A percentile compares a stretch with the other conserved stretches of the same genome.
These are phyloP conservation scores for Chaetomium sp. DNA, from an alignment of 2,329 filamentous ascomycete species.

Conservation along the genomic window DNA sequence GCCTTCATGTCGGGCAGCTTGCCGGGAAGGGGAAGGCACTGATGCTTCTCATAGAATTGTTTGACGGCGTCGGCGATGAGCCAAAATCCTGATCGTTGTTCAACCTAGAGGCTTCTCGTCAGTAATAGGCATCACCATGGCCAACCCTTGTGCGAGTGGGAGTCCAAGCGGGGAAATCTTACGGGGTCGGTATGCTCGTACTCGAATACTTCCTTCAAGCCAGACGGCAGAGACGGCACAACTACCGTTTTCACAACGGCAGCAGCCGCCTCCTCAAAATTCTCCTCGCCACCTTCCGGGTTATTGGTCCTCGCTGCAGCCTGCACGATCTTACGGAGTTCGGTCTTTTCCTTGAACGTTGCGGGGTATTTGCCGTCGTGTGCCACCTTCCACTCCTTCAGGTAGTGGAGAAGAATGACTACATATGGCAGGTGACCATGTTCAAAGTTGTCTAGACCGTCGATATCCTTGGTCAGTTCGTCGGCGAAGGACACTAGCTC, in stretches of 20 bases:
- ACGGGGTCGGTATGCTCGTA: slow-evolving; percentile 48
- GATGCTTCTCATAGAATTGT: slow-evolving; percentile 66
- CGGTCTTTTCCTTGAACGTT: slow-evolving; percentile 78
- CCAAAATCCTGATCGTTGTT: slow-evolving; percentile 68
- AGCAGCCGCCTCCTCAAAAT: slow-evolving; percentile 85
- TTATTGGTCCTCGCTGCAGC: slow-evolving; percentile 63
- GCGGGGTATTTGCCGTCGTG: slow-evolving; percentile 64
- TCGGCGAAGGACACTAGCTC: slow-evolving; percentile 64
- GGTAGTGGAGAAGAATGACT: slow-evolving; percentile 71
- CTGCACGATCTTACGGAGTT: slow-evolving; percentile 67
- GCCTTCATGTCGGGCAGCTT: slow-evolving; percentile 97
- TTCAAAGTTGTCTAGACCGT: slow-evolving; percentile 65
- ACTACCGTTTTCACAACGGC: slow-evolving; percentile 86
- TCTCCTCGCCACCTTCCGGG: slow-evolving; percentile 86
- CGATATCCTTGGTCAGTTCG: slow-evolving; percentile 62
- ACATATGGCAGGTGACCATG: slow-evolving; percentile 92
- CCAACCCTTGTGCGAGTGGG: too few relatives aligned
- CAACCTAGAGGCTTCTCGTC: slow-evolving; percentile 23
- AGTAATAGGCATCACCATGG: slow-evolving; percentile 8
- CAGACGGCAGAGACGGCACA: slow-evolving; percentile 57
- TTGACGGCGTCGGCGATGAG: slow-evolving; percentile 74
- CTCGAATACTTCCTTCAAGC: slow-evolving; percentile 71
- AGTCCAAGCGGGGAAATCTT: slow-evolving; percentile 34
- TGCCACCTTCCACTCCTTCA: slow-evolving; percentile 69
- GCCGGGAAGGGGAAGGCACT: slow-evolving; percentile 74